Base-by-base conservation (phyloP, 805 yeast species). In the Candida krabiensis region DNA sequence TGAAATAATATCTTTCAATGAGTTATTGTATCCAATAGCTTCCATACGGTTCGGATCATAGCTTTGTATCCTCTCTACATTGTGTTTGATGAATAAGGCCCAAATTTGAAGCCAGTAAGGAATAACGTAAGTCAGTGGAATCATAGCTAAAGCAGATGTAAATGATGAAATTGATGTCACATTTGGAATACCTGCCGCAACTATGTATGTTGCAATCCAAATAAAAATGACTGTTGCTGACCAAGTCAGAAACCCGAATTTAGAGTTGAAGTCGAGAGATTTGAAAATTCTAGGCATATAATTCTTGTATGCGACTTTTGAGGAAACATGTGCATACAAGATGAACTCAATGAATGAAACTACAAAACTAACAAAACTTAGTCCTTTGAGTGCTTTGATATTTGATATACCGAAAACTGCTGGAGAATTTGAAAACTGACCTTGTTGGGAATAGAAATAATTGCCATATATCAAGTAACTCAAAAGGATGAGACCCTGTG, bases 251-350 rank as follows among this genome's bases (percentile, higher is more conserved):
- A 19, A 21, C 13, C 73, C 73, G 29, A 37, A 37, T 31, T 49
- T 52, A 25, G 67, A 47, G 30, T 57, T 52, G 25, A 66, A 54
- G 14, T 41, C 37, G 13, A 71, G 68, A 30, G 53, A 50, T n/a
- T 50, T 44, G 33, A 63, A 46, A n/a, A 62, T 43, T 9, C 58
- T 41, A 19, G 60, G 59, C 21, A 66, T 41, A 38, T 66, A 53
- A 7, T 66, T 60, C 40, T 61, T 63, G 56, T 69, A 70, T 18
- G 63, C 37, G 12, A 65, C 67, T 55, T 70, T 70, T 41, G 67
- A 51, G 31, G 72, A 72, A 37, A 71, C 61, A 49, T 71, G 70
- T 23, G 71, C 72, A 44, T 67, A 71, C 37, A 71, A 57, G n/a
- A 63, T 64, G 25, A 69, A 71, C 22, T 73, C 74, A 38, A 70